Base-by-base conservation (phyloP, 2,329 filamentous ascomycete genomes). In the Exophiala xenobiotica region DNA sequence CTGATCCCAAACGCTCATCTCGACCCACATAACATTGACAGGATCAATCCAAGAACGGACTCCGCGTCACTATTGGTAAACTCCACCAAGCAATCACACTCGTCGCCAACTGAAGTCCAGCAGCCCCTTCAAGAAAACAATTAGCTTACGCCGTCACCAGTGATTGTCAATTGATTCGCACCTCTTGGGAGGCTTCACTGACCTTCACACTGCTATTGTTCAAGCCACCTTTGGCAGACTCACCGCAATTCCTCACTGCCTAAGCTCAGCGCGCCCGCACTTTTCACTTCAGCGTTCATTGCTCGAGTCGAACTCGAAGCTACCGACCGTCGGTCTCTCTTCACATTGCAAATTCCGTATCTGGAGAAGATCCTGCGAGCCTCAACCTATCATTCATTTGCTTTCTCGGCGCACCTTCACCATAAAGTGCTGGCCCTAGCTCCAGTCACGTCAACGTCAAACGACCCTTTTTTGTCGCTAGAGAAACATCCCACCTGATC, bases 381-480 rank as follows among this genome's bases (percentile, higher is more conserved):
- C 19, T n/a, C 6, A n/a, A 6, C 5, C 8, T n/a, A 20, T 12
- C 7, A 20, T 39, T 20, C 16, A 22, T 4, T 7, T n/a, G 2
- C 38, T 40, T 40, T n/a, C 19, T 7, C 22, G 8, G 12, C 8
- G 9, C 38, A 22, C 38, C 19, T 22, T 39, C 37, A 14, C 16
- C 19, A 20, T 18, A 47, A 27, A 39, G 16, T 24, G 23, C 19
- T 46, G 51, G 51, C 20, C 46, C 46, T 23, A 54, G 51, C 46
- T 26, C 23, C 19, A 18, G 7, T 23, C 12, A 24, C 23, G 38
- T 35, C 23, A 24, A 19, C 41, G 20, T 18, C 35, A 31, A 26
- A 35, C 40, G 16, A 45, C 39, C 41, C 27, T 49, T 18, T 16
- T 35, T 43, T 46, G 51, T 54, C 51, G 46, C 51, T 50, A 31